Evolutionary conservation across 768 basidiomycete genomes (phyloP), one percentile per base, ranked within the genome.

Genomic region (Lactarius evosmus): DNA sequence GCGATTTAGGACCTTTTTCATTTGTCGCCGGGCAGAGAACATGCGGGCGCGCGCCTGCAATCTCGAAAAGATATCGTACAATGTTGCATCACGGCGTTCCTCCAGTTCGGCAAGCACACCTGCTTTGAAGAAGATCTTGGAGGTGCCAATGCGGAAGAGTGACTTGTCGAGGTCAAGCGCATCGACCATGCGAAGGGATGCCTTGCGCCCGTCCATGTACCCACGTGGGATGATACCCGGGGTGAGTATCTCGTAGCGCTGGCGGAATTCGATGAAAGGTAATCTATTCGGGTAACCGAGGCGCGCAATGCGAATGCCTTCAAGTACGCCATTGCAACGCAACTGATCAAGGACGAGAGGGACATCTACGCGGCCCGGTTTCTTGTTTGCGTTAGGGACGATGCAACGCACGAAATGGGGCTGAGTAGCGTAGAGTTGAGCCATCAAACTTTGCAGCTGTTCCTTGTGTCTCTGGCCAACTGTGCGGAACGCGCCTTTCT

Each of bases 111-210:
- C 97, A 17, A 99, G 82, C 4, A 97, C 93, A 4, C 96, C 95
- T 2, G 97, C 95, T 73, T 98, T 98, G 85, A 99, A 98, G 80
- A 98, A 99, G 65, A 98, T 91, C 77, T 99, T 99, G 40, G 94
- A 96, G 0, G 92, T 93, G 7, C 97, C 97, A 59, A 98, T 91
- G 70, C 88, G 91, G 82, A 87, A 97, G 22, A 87, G 81, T 3
- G 83, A 78, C 54, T 89, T 86, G 72, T 97, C 95, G 38, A 99
- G 83, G 53, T 95, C 91, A 49, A 98, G 79, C 5, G 91, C 85
- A 62, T 87, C 87, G 36, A 97, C 89, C 85, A 99, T 98, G 7
- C 91, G 84, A 38, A 90, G 79, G 69, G 91, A 96, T 2, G 97
- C 95, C 73, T 95, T 94, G 7, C 95, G 86, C 11, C 96, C 95